Evolutionary conservation across 83 land plant genomes (phyloP).

Genomic region (Isoetes engelmannii): DNA sequence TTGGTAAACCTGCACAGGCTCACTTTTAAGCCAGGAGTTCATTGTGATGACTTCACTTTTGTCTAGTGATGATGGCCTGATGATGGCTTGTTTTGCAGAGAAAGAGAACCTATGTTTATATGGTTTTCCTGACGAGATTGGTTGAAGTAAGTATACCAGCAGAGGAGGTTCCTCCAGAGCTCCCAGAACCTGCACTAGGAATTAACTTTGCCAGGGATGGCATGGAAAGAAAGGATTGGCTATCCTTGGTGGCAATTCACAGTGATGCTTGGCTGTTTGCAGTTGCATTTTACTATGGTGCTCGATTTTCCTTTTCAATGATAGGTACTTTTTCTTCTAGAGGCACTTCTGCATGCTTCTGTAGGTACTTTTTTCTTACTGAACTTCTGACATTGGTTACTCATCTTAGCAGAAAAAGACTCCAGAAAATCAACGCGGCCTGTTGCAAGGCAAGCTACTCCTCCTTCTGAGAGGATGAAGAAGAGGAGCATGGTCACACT

Average conservation of each 20-base stretch:
- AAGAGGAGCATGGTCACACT: slow-evolving; percentile 34
- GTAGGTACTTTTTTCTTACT: neutral
- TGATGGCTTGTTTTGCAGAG: slow-evolving; percentile 5
- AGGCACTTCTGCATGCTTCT: neutral
- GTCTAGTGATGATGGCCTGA: no score
- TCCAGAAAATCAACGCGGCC: neutral
- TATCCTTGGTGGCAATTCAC: slow-evolving; percentile 11
- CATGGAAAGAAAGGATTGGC: slow-evolving; percentile 4
- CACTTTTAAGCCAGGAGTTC: no score
- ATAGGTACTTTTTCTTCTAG: slow-evolving; percentile 20
- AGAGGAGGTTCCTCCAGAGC: slow-evolving; percentile 16
- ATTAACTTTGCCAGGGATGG: slow-evolving; percentile 14
- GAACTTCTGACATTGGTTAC: no score
- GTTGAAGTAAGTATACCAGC: slow-evolving; percentile 7
- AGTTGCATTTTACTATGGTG: slow-evolving; percentile 10
- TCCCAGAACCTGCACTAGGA: slow-evolving; percentile 11
- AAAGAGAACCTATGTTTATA: slow-evolving; percentile 13
- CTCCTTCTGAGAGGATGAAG: slow-evolving; percentile 21
- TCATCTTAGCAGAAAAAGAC: no score
- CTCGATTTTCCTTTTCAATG: slow-evolving; percentile 8
- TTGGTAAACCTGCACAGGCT: no score
- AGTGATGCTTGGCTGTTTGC: slow-evolving; percentile 16
- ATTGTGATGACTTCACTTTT: no score
- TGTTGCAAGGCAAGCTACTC: slow-evolving; percentile 14
- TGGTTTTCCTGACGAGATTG: neutral